Conservation (phyloP, 257 asterid genomes). For the Apocynum venetum region DNA sequence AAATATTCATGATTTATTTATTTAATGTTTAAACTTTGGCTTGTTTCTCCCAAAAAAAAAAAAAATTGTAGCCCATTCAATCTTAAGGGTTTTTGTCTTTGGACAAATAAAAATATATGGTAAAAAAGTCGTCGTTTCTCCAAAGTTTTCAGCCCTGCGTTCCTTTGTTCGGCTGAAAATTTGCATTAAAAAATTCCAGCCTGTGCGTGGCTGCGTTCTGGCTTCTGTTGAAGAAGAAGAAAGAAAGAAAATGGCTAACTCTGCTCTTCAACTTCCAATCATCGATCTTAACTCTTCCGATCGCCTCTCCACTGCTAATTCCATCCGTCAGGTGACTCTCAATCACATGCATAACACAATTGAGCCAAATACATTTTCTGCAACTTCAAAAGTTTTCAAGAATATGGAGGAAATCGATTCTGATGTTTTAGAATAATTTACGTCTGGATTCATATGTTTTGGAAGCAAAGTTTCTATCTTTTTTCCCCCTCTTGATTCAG, state of each 20-base stretch:
- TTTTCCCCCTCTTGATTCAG: background rate
- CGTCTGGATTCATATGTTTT: background rate
- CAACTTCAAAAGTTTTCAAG: background rate
- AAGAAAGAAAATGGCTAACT: constrained; percentile 23
- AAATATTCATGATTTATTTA: no score
- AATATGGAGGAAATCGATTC: background rate
- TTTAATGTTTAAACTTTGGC: no score
- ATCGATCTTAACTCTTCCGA: constrained; percentile 43
- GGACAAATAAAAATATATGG: no score
- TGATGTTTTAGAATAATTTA: background rate
- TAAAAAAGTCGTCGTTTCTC: no score
- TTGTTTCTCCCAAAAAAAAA: no score
- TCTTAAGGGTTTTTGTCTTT: no score
- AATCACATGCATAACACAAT: background rate
- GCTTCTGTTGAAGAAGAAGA: background rate
- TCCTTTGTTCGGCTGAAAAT: no score
- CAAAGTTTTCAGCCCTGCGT: no score
- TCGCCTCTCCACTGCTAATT: constrained; percentile 34
- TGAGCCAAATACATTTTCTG: background rate
- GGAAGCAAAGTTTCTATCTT: background rate
- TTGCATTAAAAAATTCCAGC: no score
- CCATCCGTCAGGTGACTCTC: constrained; percentile 46
- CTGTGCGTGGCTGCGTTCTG: no score
- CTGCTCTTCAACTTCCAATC: constrained; percentile 40
- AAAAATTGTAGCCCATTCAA: no score